Conservation (phyloP, 192 early-diverging fungal species). For the Umbelopsis ramanniana region DNA sequence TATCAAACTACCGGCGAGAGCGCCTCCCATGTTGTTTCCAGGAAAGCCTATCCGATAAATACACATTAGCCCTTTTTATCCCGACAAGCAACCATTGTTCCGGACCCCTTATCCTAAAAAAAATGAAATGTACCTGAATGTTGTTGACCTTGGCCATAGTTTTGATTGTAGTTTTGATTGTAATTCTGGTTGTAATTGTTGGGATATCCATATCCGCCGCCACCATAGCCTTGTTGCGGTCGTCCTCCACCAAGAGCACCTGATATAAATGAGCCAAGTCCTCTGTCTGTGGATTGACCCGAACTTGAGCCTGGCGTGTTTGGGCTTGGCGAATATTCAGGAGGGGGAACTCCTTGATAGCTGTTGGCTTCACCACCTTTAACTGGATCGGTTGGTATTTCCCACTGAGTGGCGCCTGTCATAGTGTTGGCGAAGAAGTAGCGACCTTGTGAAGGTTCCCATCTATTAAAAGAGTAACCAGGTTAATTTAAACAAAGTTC, state of each 20-base stretch:
- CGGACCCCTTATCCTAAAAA: no score
- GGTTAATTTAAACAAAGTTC: not conserved
- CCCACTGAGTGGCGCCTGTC: constrained; percentile 31
- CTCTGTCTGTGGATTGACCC: not conserved
- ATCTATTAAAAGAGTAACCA: not conserved
- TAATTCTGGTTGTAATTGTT: not conserved
- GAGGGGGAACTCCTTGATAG: not conserved
- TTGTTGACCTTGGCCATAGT: not conserved
- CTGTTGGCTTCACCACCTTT: not conserved
- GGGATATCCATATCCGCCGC: not conserved
- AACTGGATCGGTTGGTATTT: constrained; percentile 10
- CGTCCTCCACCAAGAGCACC: constrained; percentile 6
- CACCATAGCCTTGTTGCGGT: constrained; percentile 1
- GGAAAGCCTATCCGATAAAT: not conserved
- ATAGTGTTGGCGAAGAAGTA: constrained; percentile 29
- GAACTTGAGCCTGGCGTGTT: not conserved
- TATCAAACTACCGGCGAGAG: not conserved
- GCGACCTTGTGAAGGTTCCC: constrained; percentile 22
- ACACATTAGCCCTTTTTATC: no score
- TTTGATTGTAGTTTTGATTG: not conserved
- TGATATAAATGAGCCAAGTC: not conserved
- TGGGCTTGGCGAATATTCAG: not conserved
- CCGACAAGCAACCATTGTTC: no score
- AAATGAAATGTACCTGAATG: not conserved
- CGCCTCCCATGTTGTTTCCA: not conserved